Evolutionary conservation across 1,139 yeast genomes (phyloP).

Genomic region (Saccharomycopsis hybrid): DNA sequence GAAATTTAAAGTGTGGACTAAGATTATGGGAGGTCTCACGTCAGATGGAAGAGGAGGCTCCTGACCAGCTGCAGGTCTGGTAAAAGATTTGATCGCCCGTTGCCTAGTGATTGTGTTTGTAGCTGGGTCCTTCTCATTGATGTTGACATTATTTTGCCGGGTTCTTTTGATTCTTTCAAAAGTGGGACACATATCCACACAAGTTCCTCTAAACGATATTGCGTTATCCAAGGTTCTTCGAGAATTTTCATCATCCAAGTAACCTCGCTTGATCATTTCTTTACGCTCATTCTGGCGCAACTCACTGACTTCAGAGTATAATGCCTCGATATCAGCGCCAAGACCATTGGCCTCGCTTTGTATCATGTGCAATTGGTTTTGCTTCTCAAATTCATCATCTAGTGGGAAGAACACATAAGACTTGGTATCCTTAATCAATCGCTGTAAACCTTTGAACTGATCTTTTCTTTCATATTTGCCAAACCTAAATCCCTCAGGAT

Average conservation of each 20-base stretch:
- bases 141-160: slow-evolving; percentile 79
- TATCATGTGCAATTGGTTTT: slow-evolving; percentile 44
- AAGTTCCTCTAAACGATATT: slow-evolving; percentile 78
- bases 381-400: slow-evolving; percentile 31
- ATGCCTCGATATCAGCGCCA: slow-evolving; percentile 39
- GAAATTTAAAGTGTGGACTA: slow-evolving; percentile 61
- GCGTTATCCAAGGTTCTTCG: slow-evolving; percentile 84
- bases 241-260: slow-evolving; percentile 84
- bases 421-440: slow-evolving; percentile 18
- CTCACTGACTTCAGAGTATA: slow-evolving; percentile 57
- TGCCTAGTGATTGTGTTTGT: slow-evolving; percentile 57
- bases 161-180: slow-evolving; percentile 88
- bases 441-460: slow-evolving; percentile 4
- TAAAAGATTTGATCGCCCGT: slow-evolving; percentile 84
- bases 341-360: slow-evolving; percentile 34
- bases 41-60: slow-evolving; percentile 98
- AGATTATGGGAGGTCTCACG: slow-evolving; percentile 83
- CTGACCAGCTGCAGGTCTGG: slow-evolving; percentile 97
- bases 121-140: slow-evolving; percentile 61
- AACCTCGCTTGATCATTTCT: slow-evolving; percentile 73
- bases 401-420: slow-evolving; percentile 18
- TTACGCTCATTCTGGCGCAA: slow-evolving; percentile 73
- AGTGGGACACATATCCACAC: slow-evolving; percentile 90
- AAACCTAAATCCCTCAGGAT: slow-evolving; percentile 4
- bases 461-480: not conserved